Percentiles rank a stretch among this genome's conserved stretches.
These are phyloP conservation scores for Kuraishia cidri DNA, from an alignment of 805 yeast genomes.

Conservation along the genomic window DNA sequence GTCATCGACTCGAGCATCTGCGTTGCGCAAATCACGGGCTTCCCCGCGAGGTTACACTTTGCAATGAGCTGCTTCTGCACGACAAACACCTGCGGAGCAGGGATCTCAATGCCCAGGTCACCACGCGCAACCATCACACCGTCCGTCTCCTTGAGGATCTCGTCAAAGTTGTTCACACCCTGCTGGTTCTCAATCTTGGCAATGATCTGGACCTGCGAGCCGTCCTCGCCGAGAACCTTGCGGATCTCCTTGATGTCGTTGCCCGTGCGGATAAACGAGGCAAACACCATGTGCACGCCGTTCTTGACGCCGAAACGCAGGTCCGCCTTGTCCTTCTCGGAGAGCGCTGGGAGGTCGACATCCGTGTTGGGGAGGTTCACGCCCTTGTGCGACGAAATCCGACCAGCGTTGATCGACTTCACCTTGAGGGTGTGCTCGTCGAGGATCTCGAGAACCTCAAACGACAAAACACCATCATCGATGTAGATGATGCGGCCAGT, in stretches of 20 bases:
- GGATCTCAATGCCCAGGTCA: constrained; percentile 98
- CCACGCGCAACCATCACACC: constrained; percentile 99
- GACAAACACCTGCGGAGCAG: constrained; percentile 97
- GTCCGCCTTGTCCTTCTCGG: constrained; percentile 94
- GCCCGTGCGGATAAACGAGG: constrained; percentile 95
- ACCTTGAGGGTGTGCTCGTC: constrained; percentile 81
- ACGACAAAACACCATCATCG: constrained; percentile 96
- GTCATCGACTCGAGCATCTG: constrained; percentile 99
- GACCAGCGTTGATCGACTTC: constrained; percentile 88
- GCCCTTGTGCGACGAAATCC: constrained; percentile 96
- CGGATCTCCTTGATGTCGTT: constrained; percentile 86
- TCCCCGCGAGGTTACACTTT: constrained; percentile 98
- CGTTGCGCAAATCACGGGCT: constrained; percentile 99
- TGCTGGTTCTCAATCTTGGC: constrained; percentile 98
- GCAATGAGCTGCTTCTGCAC: constrained; percentile 99
- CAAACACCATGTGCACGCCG: constrained; percentile 96
- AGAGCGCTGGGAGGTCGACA: constrained; percentile 95
- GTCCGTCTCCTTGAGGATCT: constrained; percentile 87
- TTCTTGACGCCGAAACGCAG: constrained; percentile 93
- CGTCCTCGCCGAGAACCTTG: constrained; percentile 93
- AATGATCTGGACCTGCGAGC: constrained; percentile 92
- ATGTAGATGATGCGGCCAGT: constrained; percentile 87
- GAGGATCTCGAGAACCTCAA: constrained; percentile 78
- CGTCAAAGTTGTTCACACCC: constrained; percentile 99
- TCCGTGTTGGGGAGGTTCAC: constrained; percentile 98